Evolutionary conservation across 2,329 filamentous ascomycete genomes (phyloP).

Genomic region (Botrytis hyacinthi): DNA sequence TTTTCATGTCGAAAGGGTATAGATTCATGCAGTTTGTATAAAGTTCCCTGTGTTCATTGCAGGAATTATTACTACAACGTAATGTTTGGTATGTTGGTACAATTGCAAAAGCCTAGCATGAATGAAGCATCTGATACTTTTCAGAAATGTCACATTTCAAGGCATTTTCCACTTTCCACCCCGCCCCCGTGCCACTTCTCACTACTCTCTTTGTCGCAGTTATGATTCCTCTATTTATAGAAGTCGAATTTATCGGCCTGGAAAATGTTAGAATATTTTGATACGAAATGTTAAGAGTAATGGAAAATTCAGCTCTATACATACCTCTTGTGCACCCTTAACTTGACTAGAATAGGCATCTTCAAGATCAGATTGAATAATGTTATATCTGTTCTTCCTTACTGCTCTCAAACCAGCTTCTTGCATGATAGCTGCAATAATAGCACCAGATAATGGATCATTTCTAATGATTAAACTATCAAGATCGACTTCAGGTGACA

Average conservation of each 20-base stretch:
- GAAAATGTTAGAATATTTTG: slow-evolving; percentile 37
- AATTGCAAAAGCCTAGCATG: slow-evolving; percentile 8
- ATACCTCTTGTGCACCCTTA: slow-evolving; percentile 71
- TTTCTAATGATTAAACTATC: slow-evolving; percentile 96
- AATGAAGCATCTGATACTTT: slow-evolving; percentile 11
- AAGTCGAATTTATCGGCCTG: slow-evolving; percentile 80
- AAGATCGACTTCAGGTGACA: slow-evolving; percentile 93
- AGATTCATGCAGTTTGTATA: slow-evolving; percentile 14
- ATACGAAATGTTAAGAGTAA: background rate
- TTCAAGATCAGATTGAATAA: slow-evolving; percentile 94
- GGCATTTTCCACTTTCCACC: slow-evolving; percentile 2
- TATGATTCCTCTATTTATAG: slow-evolving; percentile 62
- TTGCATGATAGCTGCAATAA: slow-evolving; percentile 99
- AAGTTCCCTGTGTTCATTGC: slow-evolving; percentile 9
- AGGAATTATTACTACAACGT: slow-evolving; percentile 16
- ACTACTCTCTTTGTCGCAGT: background rate
- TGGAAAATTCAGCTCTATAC: slow-evolving; percentile 44
- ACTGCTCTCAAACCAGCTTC: slow-evolving; percentile 93
- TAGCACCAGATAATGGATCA: slow-evolving; percentile 88
- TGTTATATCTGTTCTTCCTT: slow-evolving; percentile 98
- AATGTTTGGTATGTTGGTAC: slow-evolving; percentile 19
- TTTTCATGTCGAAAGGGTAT: slow-evolving; percentile 11
- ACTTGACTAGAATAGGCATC: slow-evolving; percentile 97
- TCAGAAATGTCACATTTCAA: slow-evolving; percentile 10
- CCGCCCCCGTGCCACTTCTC: background rate